Evolutionary conservation across 1,139 yeast genomes (phyloP).

Genomic region (Debaryomyces psychrophilus): DNA sequence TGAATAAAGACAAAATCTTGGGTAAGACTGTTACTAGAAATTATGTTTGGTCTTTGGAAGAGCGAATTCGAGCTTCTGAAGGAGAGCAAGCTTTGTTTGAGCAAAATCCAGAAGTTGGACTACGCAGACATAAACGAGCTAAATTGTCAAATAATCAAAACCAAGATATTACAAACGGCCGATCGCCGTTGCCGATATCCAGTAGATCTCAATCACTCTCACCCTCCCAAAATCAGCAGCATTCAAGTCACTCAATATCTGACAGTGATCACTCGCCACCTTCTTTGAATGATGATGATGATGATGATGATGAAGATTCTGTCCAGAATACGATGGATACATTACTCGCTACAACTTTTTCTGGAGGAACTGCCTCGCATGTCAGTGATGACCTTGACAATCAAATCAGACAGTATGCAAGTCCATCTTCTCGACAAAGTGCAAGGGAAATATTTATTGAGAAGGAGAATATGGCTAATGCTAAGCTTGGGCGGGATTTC

Average conservation of each 20-base stretch:
- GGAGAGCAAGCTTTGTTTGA: neutral
- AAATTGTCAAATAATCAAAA: neutral
- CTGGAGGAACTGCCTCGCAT: conserved; percentile 10
- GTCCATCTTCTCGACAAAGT: conserved; percentile 5
- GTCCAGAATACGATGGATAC: conserved; percentile 11
- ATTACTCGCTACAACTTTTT: conserved; percentile 11
- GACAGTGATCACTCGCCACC: neutral
- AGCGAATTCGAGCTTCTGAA: neutral
- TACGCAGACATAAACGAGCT: neutral
- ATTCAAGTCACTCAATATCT: neutral
- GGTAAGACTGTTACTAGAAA: conserved; percentile 12
- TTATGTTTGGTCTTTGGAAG: conserved; percentile 8
- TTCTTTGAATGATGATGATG: conserved; percentile 3
- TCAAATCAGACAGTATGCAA: conserved; percentile 12
- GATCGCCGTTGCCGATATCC: neutral
- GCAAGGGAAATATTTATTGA: conserved; percentile 15
- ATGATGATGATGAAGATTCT: conserved; percentile 1
- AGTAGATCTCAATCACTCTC: conserved; percentile 1
- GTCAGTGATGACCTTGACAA: conserved; percentile 14
- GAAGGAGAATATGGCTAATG: conserved; percentile 13
- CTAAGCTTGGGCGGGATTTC: conserved; percentile 14
- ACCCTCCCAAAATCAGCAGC: neutral
- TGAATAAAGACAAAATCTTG: conserved; percentile 19
- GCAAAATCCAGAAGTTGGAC: neutral
- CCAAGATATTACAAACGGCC: neutral